Percentiles rank a stretch among this genome's conserved stretches.
Conservation (phyloP, 2,329 filamentous ascomycete genomes). For the Curvularia verruculosa region DNA sequence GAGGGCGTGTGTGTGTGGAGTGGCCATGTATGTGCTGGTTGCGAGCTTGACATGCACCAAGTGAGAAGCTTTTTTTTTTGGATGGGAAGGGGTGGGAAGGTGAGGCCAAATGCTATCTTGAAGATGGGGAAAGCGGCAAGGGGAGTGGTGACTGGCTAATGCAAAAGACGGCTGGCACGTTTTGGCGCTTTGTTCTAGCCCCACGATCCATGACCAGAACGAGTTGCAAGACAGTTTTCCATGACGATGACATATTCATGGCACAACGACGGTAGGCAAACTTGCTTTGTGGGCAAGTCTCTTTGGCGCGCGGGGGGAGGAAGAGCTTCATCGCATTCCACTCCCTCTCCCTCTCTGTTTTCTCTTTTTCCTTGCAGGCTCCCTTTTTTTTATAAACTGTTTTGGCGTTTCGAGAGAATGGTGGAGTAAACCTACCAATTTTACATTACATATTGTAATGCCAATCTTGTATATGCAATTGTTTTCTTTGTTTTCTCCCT, state of each 20-base stretch:
- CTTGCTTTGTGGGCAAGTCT: slow-evolving; percentile 7
- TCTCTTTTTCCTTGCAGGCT: slow-evolving; percentile 12
- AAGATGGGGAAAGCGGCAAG: neutral
- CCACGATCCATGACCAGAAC: neutral
- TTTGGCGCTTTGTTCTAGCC: slow-evolving; percentile 10
- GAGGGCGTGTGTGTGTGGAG: neutral
- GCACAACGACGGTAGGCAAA: slow-evolving; percentile 1
- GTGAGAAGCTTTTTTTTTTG: too few relatives aligned
- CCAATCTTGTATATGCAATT: slow-evolving; percentile 16
- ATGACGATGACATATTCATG: slow-evolving; percentile 14
- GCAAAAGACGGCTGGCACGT: neutral
- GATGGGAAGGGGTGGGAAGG: neutral
- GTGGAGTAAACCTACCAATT: slow-evolving; percentile 6
- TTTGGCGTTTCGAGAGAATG: slow-evolving; percentile 15
- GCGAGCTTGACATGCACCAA: neutral
- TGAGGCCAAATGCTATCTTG: neutral
- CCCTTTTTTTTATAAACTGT: neutral
- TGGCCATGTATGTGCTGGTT: neutral
- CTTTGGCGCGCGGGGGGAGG: slow-evolving; percentile 3
- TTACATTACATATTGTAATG: slow-evolving; percentile 19
- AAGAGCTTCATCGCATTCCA: too few relatives aligned
- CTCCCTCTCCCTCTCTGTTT: neutral
- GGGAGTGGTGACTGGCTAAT: neutral
- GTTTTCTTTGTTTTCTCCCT: neutral
- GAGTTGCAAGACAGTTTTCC: slow-evolving; percentile 8